Evolutionary conservation across 371 early-diverging fungal genomes (phyloP).

Genomic region (Mortierella sp.): DNA sequence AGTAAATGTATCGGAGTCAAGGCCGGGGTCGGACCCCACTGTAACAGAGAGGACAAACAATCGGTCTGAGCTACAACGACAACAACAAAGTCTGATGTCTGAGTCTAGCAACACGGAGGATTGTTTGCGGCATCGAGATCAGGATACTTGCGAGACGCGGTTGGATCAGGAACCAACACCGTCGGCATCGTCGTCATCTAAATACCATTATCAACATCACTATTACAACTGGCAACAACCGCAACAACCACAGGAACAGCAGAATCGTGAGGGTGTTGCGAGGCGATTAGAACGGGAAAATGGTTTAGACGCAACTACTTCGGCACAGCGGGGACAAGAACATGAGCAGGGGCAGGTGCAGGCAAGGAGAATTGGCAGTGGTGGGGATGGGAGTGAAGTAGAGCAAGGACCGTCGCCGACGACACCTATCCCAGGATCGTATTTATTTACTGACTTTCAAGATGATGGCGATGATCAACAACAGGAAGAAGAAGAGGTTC

Average conservation of each 20-base stretch:
- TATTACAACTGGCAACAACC: not conserved
- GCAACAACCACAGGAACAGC: not conserved
- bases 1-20: not conserved
- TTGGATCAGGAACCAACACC: no score
- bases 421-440: slow-evolving; percentile 21
- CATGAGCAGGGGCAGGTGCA: not conserved
- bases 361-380: not conserved
- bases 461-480: not conserved
- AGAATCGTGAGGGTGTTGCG: not conserved
- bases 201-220: not conserved
- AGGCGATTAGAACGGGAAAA: no score
- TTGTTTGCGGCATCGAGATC: not conserved
- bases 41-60: not conserved
- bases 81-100: not conserved
- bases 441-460: slow-evolving; percentile 6
- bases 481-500: not conserved
- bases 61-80: not conserved
- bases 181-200: not conserved
- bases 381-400: not conserved
- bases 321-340: not conserved
- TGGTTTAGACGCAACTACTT: not conserved
- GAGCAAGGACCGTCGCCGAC: slow-evolving; percentile 4
- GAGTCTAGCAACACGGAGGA: not conserved
- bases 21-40: not conserved
- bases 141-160: not conserved